These are phyloP conservation scores for Yamagishiella unicocca DNA, from an alignment of 139 green algal species.

Conservation along the genomic window DNA sequence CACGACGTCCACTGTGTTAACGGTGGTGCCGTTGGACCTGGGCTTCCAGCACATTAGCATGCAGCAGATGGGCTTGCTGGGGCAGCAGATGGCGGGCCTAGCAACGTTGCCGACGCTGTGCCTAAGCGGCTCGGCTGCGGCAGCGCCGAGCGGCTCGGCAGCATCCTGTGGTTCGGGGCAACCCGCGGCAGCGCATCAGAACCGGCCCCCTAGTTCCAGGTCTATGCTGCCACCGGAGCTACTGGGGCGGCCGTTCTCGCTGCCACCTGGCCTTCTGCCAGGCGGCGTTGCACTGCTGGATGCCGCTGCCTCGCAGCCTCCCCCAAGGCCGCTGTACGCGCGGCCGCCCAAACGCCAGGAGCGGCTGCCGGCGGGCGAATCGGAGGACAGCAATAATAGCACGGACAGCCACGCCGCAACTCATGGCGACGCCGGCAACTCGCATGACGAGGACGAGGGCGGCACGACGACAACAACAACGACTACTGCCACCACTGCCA, in stretches of 20 bases:
- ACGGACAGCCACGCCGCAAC: constrained; percentile 14
- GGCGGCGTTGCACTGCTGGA: background rate
- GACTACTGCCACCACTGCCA: background rate
- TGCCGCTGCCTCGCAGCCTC: background rate
- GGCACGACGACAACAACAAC: constrained; percentile 6
- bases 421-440: background rate
- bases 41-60: background rate
- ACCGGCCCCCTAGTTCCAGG: too few relatives aligned
- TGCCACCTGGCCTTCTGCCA: background rate
- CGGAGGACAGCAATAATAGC: constrained; percentile 19
- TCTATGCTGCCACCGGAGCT: background rate
- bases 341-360: constrained; percentile 29
- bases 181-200: too few relatives aligned
- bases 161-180: too few relatives aligned
- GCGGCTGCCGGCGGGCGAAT: background rate
- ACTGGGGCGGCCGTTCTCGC: background rate
- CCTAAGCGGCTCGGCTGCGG: too few relatives aligned
- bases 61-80: background rate
- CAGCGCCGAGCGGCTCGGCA: too few relatives aligned
- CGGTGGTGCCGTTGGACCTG: constrained; percentile 19
- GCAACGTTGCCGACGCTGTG: background rate
- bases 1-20: background rate
- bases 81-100: background rate
- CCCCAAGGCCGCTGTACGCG: background rate
- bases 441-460: constrained; percentile 38